Base-by-base conservation (phyloP, 352 stramenopile genomes). In the Phytopythium montanum region DNA sequence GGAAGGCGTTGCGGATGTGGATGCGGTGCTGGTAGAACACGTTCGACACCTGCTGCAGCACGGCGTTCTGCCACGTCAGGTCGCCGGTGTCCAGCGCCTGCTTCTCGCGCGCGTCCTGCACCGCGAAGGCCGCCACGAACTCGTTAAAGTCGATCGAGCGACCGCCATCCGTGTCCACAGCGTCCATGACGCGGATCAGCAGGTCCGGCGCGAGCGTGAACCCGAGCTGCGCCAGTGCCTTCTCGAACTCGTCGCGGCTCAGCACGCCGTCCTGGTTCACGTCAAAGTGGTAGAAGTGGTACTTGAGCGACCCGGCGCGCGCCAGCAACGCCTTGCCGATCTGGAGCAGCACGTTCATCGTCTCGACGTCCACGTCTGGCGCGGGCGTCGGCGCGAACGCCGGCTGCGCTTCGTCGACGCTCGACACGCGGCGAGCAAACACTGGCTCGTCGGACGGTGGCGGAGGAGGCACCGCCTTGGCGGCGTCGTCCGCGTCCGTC, bases 11-110 rank as follows among this genome's bases (percentile, higher is more conserved):
- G 54, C 86, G 87, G 57, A 98, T 92, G 73, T 97, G 90, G 54
- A 96, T 95, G 25, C 92, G 83, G 64, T 97, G 91, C 78, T 98
- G 91, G 66, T 96, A 98, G 61, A 98, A 92, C 54, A 97, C 92
- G 68, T 97, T 97, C 41, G 92, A 94, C 31, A 98, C 88, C 55
- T 97, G 87, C 66, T 98, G 91, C 38, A 98, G 75, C 46, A 98
- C 85, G 18, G 88, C 79, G 61, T 97, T 90, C 70, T 97, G 88
- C 92, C 92, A 98, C 67, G 75, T 95, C 70, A 85, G 65, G 61
- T 83, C 82, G 26, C 80, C 81, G 25, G 74, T 78, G 29, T 74
- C 78, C 1, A 88, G 67, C 34, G 69, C 71, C 16, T 62, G 56
- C 56, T 81, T 70, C 48, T 92, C 87, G 56, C 87, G 94, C 14